These are phyloP conservation scores for Plantago elongata DNA, from an alignment of 257 asterid genomes.

Conservation along the genomic window DNA sequence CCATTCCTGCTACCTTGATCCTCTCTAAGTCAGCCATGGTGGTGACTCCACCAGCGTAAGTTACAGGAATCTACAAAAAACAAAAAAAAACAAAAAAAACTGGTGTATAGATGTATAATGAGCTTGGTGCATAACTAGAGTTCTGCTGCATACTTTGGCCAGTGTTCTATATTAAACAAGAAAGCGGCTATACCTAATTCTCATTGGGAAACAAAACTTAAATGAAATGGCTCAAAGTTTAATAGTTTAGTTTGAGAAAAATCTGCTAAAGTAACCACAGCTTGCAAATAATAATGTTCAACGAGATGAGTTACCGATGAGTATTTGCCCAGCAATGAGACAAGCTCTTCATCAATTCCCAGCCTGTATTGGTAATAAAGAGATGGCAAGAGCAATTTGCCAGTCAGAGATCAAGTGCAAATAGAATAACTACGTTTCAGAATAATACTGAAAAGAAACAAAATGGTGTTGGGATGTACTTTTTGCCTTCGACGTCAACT, in stretches of 20 bases:
- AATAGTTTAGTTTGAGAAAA: not conserved
- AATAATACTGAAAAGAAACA: too few species aligned
- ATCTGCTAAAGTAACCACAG: too few species aligned
- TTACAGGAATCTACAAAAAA: constrained; percentile 71
- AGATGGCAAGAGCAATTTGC: too few species aligned
- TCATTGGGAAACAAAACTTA: not conserved
- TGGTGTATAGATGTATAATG: not conserved
- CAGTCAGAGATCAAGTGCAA: too few species aligned
- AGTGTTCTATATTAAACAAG: not conserved
- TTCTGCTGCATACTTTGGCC: not conserved
- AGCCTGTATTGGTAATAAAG: constrained; percentile 40
- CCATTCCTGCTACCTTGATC: constrained; percentile 72
- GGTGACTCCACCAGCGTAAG: constrained; percentile 95
- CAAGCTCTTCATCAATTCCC: constrained; percentile 97
- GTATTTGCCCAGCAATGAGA: constrained; percentile 67
- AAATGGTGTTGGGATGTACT: constrained; percentile 30
- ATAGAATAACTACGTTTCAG: too few species aligned
- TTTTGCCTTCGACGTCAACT: constrained; percentile 98
- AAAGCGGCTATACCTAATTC: too few species aligned
- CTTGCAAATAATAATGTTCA: not conserved
- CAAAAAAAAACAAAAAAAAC: not conserved
- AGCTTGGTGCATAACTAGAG: not conserved
- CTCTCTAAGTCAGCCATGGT: constrained; percentile 72
- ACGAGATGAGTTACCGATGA: constrained; percentile 53
- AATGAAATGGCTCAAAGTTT: not conserved